A percentile compares a stretch with the other conserved stretches of the same genome.
Evolutionary conservation across 169 alveolate species (phyloP).

Genomic region (Plasmodium gaboni): DNA sequence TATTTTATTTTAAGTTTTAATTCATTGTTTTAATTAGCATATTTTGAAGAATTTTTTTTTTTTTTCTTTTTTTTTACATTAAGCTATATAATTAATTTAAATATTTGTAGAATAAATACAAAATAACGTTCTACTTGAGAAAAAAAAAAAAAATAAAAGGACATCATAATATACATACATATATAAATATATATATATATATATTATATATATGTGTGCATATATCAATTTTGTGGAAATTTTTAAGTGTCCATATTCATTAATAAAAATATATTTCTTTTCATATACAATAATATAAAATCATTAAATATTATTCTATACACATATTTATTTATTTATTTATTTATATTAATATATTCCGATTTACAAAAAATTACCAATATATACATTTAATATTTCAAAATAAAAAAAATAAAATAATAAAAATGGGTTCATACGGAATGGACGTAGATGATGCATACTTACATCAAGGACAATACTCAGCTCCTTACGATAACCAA

Average conservation of each 20-base stretch:
- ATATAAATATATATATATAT: slow-evolving; percentile 1
- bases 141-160: slow-evolving; percentile 3
- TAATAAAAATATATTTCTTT: too few relatives aligned
- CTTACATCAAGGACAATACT: slow-evolving; percentile 53
- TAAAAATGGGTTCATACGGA: slow-evolving; percentile 63
- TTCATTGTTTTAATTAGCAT: slow-evolving; percentile 48
- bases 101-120: slow-evolving; percentile 8
- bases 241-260: too few relatives aligned
- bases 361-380: background rate
- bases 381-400: background rate
- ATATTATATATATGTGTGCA: background rate
- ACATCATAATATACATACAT: background rate
- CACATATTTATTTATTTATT: too few relatives aligned
- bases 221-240: too few relatives aligned
- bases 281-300: too few relatives aligned
- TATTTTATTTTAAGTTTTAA: slow-evolving; percentile 65
- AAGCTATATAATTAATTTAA: slow-evolving; percentile 28
- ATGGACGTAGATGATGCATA: slow-evolving; percentile 65
- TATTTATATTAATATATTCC: too few relatives aligned
- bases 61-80: background rate
- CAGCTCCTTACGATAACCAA: slow-evolving; percentile 76
- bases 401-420: background rate
- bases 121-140: slow-evolving; percentile 19
- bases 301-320: too few relatives aligned
- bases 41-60: slow-evolving; percentile 37